Conservation (phyloP, 306 rosid species). For the Benincasa hispida region DNA sequence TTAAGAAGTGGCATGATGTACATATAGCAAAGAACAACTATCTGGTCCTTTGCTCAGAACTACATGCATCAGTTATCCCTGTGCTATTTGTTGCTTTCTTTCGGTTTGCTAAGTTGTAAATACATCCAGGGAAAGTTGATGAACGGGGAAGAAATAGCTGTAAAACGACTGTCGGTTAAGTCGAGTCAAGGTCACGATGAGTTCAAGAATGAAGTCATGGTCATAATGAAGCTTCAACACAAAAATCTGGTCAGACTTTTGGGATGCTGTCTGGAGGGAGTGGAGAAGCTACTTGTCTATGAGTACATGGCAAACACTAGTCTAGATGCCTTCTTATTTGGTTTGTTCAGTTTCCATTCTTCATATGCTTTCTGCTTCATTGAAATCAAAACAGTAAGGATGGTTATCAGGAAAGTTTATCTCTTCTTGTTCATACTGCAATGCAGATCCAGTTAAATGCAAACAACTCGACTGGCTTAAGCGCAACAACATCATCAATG, state of each 20-base stretch:
- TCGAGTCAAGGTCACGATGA: constrained; percentile 44
- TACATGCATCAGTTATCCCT: neutral
- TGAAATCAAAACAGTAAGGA: neutral
- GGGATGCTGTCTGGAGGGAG: constrained; percentile 34
- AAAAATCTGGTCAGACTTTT: constrained; percentile 46
- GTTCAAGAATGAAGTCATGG: constrained; percentile 37
- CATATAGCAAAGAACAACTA: neutral
- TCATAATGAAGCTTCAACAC: constrained; percentile 23
- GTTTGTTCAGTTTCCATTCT: neutral
- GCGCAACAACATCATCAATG: constrained; percentile 26
- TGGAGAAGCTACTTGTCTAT: constrained; percentile 36
- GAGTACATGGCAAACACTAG: constrained; percentile 41
- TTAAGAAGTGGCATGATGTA: neutral
- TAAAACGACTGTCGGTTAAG: constrained; percentile 38
- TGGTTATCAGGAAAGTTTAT: neutral
- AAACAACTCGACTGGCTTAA: constrained; percentile 22
- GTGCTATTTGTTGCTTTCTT: neutral
- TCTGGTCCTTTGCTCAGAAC: neutral
- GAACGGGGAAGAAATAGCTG: constrained; percentile 32
- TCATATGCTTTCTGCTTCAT: neutral
- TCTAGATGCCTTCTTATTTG: constrained; percentile 19
- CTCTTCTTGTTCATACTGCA: neutral
- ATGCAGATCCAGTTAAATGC: constrained; percentile 21
- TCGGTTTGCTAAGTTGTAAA: neutral
- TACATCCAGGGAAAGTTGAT: constrained; percentile 14